Percentiles rank a stretch among this genome's conserved stretches.
Conservation (phyloP, 2,329 filamentous ascomycete species). For the Penicillium sp. region DNA sequence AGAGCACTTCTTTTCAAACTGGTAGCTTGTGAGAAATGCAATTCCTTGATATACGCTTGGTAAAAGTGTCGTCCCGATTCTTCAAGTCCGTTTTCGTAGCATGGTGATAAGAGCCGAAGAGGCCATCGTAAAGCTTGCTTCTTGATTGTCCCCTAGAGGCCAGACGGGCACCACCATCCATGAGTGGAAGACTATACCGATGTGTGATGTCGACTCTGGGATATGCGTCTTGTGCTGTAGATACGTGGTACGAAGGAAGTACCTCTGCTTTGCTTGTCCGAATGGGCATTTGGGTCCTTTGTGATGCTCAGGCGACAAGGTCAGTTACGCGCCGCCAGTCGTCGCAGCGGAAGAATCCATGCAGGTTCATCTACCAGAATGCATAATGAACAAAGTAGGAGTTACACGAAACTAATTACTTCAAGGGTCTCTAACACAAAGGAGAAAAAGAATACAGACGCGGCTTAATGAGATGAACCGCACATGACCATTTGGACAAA, state of each 20-base stretch:
- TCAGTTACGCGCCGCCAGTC: neutral
- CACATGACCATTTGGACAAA: conserved; percentile 22
- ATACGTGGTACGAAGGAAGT: neutral
- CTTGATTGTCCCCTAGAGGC: too few relatives aligned
- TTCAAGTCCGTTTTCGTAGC: too few relatives aligned
- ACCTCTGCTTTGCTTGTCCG: neutral
- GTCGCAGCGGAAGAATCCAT: neutral
- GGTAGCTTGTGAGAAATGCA: too few relatives aligned
- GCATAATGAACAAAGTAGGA: conserved; percentile 17
- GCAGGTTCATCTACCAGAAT: neutral
- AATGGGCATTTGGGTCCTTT: neutral
- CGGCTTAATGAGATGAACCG: conserved; percentile 26
- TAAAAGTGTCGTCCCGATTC: too few relatives aligned
- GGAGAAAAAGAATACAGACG: conserved; percentile 34
- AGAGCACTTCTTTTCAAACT: too few relatives aligned
- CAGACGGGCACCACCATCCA: too few relatives aligned
- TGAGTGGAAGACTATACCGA: too few relatives aligned
- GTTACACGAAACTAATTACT: conserved; percentile 39
- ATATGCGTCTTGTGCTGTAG: too few relatives aligned
- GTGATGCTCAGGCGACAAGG: neutral
- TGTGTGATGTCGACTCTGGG: too few relatives aligned
- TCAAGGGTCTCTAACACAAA: conserved; percentile 40
- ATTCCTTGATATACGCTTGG: too few relatives aligned
- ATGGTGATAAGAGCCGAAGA: too few relatives aligned
- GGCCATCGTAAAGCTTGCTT: too few relatives aligned